phyloP scores from a whole-genome alignment of 1,139 yeast genomes.

The Saccharomyces pastorianus region DNA sequence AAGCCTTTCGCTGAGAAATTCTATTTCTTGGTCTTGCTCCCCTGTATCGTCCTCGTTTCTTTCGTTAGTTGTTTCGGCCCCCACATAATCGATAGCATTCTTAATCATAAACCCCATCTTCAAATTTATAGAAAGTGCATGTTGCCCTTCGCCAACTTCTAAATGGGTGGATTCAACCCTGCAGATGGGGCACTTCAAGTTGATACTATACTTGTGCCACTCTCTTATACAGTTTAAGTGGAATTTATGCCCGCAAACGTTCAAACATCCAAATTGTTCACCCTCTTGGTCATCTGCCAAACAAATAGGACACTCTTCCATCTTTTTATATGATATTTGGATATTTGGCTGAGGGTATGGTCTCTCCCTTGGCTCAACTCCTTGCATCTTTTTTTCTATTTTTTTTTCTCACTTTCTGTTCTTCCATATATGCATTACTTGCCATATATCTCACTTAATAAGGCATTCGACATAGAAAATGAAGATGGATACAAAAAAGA shows the following conservation, averaged over 20 bases:
- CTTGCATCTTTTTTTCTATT: background rate
- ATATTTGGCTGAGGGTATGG: background rate
- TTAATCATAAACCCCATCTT: constrained; percentile 13
- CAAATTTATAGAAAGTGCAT: constrained; percentile 9
- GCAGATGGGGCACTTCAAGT: constrained; percentile 27
- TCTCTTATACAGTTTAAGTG: constrained; percentile 26
- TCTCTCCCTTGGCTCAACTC: background rate
- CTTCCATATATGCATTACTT: background rate
- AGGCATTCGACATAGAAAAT: background rate
- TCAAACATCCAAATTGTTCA: constrained; percentile 16
- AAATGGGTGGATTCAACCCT: constrained; percentile 15
- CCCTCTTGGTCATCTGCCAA: constrained; percentile 20
- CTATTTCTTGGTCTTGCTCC: background rate
- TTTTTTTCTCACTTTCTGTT: background rate
- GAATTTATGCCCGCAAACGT: constrained; percentile 25
- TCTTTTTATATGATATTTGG: constrained; percentile 9
- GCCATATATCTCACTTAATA: background rate
- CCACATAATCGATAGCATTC: constrained; percentile 6
- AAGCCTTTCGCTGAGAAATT: background rate
- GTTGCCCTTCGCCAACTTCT: constrained; percentile 4
- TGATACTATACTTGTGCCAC: constrained; percentile 26
- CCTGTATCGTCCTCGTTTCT: constrained; percentile 1
- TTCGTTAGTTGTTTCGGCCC: background rate
- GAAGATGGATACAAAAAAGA: background rate
- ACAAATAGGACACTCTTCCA: constrained; percentile 31